Evolutionary conservation across 108 stramenopile genomes (phyloP), one percentile per base, ranked within the genome.

Genomic region (Cyclotella kingstonii): DNA sequence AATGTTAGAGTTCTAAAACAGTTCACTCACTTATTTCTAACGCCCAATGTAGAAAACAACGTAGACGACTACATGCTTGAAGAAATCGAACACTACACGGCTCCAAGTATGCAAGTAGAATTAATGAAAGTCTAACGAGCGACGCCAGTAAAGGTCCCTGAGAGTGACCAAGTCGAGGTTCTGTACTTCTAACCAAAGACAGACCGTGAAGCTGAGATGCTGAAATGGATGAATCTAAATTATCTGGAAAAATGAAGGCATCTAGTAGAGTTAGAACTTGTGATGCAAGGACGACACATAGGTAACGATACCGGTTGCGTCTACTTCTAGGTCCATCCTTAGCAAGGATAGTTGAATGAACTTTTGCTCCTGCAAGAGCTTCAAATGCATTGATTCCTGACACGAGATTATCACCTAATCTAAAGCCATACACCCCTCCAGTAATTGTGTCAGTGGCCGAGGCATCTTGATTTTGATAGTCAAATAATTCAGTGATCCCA

Each of bases 171-270:
- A 90, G 54, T 38, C 87, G 58, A 18, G 86, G 70, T 46, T 93
- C 91, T 1, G 76, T 81, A 50, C 74, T 84, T 44, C 85, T 70
- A 18, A 93, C 88, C 22, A 93, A 60, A 5, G 86, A 74, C 39
- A 90, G 73, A 0, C 86, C 85, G 56, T 89, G 85, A n/a, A 88
- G 76, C 68, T 91, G 85, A 17, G 85, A 83, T 15, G 79, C 55
- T 28, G 80, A 72, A n/a, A 63, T 66, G 9, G 74, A 45, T 34
- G 75, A 63, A 58, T 91, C 90, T 8, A 86, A 57, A 34, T 82
- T 81, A 10, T 91, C 87, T 1, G 88, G 88, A 51, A 93, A 93
- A 39, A 93, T 86, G 52, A 90, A 93, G 14, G 87, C 84, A 76
- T 93, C 91, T 1, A 93, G 78, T 5, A 93, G 70, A 25, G 81